Evolutionary conservation across 495 filamentous ascomycete genomes (phyloP).

Genomic region (Aspergillus cavernicola): DNA sequence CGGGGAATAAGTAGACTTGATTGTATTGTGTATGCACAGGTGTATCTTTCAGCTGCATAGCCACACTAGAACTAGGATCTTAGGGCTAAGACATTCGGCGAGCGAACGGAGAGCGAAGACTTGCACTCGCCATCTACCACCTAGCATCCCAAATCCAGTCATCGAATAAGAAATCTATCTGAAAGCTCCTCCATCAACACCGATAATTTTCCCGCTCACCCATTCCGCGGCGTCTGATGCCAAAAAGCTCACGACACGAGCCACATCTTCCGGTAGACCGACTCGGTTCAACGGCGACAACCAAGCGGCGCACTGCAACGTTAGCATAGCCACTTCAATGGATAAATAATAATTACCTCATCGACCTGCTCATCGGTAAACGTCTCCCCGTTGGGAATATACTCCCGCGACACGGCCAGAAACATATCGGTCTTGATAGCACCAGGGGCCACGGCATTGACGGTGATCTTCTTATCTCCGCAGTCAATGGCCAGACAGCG

Average conservation of each 20-base stretch:
- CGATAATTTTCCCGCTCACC: slow-evolving; percentile 52
- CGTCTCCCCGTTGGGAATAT: slow-evolving; percentile 41
- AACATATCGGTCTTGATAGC: slow-evolving; percentile 82
- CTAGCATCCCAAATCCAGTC: no score
- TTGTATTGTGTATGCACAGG: no score
- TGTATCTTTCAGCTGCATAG: no score
- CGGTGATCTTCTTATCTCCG: slow-evolving; percentile 67
- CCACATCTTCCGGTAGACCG: slow-evolving; percentile 56
- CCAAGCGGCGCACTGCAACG: not conserved
- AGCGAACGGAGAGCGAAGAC: slow-evolving; percentile 1
- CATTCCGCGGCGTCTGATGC: slow-evolving; percentile 54
- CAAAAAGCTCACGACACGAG: slow-evolving; percentile 54
- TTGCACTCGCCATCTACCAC: no score
- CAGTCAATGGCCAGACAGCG: slow-evolving; percentile 72
- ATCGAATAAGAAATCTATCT: no score
- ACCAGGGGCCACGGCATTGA: slow-evolving; percentile 72
- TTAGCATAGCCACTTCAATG: not conserved
- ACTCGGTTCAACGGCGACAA: slow-evolving; percentile 47
- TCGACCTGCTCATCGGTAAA: not conserved
- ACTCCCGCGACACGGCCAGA: slow-evolving; percentile 61
- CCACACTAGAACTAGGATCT: no score
- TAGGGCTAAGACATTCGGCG: no score
- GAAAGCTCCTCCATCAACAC: slow-evolving; percentile 2
- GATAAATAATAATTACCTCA: not conserved
- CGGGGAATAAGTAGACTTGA: no score